These are phyloP conservation scores for Globisporangium canariense DNA, from an alignment of 352 stramenopile genomes.

Conservation along the genomic window DNA sequence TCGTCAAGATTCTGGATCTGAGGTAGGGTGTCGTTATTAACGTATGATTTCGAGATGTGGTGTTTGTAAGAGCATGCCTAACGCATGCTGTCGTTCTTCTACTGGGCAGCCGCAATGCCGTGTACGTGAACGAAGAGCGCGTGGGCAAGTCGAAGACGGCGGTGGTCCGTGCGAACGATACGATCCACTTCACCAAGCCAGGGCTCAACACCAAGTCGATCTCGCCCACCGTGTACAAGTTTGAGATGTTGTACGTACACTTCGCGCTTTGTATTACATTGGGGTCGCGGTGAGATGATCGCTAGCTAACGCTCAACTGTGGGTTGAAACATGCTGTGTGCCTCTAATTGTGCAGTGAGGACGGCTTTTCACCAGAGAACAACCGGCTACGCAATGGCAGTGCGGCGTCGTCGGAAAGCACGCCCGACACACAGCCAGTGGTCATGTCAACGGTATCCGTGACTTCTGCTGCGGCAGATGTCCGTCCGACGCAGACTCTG, in stretches of 20 bases:
- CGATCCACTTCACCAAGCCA: constrained; percentile 71
- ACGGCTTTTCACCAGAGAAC: constrained; percentile 5
- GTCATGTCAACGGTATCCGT: neutral
- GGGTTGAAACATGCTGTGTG: neutral
- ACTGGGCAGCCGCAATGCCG: constrained; percentile 50
- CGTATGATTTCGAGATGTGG: neutral
- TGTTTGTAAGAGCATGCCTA: neutral
- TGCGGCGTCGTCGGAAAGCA: neutral
- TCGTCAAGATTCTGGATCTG: constrained; percentile 46
- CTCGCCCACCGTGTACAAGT: constrained; percentile 51
- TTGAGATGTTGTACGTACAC: constrained; percentile 60
- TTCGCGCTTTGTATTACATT: neutral
- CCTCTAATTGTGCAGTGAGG: neutral
- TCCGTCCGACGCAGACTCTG: neutral
- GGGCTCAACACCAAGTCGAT: constrained; percentile 27
- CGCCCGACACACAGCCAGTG: neutral
- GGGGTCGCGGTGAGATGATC: neutral
- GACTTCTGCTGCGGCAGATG: neutral
- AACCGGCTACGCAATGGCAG: constrained; percentile 6
- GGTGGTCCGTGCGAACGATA: constrained; percentile 36
- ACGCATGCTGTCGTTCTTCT: neutral
- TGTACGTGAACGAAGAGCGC: constrained; percentile 64
- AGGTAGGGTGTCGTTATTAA: constrained; percentile 34
- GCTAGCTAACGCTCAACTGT: neutral
- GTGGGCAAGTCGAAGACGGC: constrained; percentile 39